These are phyloP conservation scores for Malus sieversii DNA, from an alignment of 306 rosid genomes.

Conservation along the genomic window DNA sequence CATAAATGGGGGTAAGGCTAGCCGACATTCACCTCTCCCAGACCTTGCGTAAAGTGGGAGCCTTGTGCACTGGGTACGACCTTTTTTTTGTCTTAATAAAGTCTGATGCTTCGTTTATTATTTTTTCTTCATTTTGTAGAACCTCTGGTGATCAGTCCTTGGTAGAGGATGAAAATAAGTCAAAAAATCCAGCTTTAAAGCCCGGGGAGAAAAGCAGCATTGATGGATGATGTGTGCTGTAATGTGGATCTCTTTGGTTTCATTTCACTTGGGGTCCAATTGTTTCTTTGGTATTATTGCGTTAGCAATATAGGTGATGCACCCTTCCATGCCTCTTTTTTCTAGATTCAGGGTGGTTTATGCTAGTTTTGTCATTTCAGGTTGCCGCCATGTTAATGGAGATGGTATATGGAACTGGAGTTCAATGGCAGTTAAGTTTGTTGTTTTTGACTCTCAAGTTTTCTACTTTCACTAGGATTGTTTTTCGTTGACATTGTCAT, in stretches of 20 bases:
- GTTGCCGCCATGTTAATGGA: conserved; percentile 74
- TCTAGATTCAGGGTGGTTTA: conserved; percentile 37
- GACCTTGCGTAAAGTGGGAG: no score
- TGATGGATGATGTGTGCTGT: conserved; percentile 34
- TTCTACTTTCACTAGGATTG: conserved; percentile 37
- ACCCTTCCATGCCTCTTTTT: conserved; percentile 29
- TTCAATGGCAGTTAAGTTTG: conserved; percentile 97
- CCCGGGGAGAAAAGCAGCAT: conserved; percentile 59
- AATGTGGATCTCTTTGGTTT: conserved; percentile 24
- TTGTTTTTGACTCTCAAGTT: conserved; percentile 54
- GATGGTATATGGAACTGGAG: conserved; percentile 63
- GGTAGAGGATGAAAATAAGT: conserved; percentile 55
- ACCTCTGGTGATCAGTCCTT: conserved; percentile 52
- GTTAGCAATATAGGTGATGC: conserved; percentile 38
- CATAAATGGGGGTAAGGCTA: no score
- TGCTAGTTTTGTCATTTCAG: conserved; percentile 59
- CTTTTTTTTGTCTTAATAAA: background rate
- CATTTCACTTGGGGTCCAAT: conserved; percentile 27
- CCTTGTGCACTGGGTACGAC: no score
- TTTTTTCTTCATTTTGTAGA: conserved; percentile 28
- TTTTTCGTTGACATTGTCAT: conserved; percentile 33
- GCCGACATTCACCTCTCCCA: no score
- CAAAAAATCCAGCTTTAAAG: conserved; percentile 43
- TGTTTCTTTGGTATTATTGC: conserved; percentile 48
- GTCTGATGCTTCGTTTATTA: background rate